phyloP scores from a whole-genome alignment of 495 filamentous ascomycete genomes.

The Ascodesmis nigricans region DNA sequence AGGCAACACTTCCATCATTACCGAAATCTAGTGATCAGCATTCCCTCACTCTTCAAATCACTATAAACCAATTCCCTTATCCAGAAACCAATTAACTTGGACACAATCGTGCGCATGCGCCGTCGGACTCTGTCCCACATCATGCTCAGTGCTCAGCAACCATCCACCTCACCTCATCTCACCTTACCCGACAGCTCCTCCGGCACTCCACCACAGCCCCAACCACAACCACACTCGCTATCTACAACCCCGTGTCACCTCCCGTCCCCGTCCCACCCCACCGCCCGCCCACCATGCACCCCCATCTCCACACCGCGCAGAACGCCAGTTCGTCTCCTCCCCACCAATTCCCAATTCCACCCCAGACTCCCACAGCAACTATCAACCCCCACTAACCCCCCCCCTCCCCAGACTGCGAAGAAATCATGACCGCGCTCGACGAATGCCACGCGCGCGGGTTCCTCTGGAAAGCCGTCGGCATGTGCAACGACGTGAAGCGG shows the following conservation, averaged over 20 bases:
- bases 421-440: slow-evolving; percentile 76
- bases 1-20: too few relatives aligned
- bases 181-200: slow-evolving; percentile 8
- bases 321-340: slow-evolving; percentile 43
- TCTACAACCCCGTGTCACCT: too few relatives aligned
- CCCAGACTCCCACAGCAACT: background rate
- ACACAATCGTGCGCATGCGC: too few relatives aligned
- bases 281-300: slow-evolving; percentile 52
- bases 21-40: too few relatives aligned
- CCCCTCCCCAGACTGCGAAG: slow-evolving; percentile 65
- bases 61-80: too few relatives aligned
- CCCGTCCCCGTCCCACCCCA: background rate
- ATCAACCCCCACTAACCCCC: slow-evolving; percentile 3
- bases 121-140: too few relatives aligned
- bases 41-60: too few relatives aligned
- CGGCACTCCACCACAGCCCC: slow-evolving; percentile 3
- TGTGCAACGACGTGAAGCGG: slow-evolving; percentile 69
- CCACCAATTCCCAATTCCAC: slow-evolving; percentile 2
- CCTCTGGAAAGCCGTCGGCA: slow-evolving; percentile 64
- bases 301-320: slow-evolving; percentile 77
- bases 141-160: too few relatives aligned
- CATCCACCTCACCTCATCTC: too few relatives aligned
- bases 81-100: too few relatives aligned
- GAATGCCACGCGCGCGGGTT: slow-evolving; percentile 90
- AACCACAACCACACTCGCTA: slow-evolving; percentile 10